Evolutionary conservation across 305 asterid genomes (phyloP), one percentile per base, ranked within the genome.

Genomic region (Fraxinus ornus): DNA sequence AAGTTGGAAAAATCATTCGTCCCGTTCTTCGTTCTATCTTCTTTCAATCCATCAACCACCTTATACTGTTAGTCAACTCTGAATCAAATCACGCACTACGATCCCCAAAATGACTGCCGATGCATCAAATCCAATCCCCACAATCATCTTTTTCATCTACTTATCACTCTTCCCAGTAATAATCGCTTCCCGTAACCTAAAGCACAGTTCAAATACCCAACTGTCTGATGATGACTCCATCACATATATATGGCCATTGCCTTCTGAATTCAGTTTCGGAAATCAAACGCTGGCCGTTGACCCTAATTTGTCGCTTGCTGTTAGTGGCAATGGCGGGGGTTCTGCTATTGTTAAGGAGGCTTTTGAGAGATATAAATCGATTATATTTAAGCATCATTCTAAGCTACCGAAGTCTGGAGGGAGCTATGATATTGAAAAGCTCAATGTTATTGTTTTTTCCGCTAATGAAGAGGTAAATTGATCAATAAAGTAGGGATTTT

Each of bases 231-330:
- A 83, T 36, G 93, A 88, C 15, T 81, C 93, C 62, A 91, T 88
- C 44, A 84, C 91, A 8, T 92, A 88, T 79, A 37, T 95, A 33
- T 95, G 98, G 99, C 99, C 99, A 5, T 78, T 94, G 86, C 99
- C 99, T n/a, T 84, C 83, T 70, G 84, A 90, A 4, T 91, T 86
- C 91, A 92, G 97, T 83, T 92, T 62, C 86, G 98, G 97, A 60
- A 94, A 93, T 82, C 86, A 87, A 80, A 91, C 97, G 22, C 92
- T 95, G 88, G 86, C 92, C 76, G 95, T 95, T 79, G 91, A 93
- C 88, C 98, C 98, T 22, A 88, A 91, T 78, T 87, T 95, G 9
- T 82, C 88, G 62, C 90, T 95, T 28, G 85, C 84, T 19, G 71
- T 90, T 49, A 81, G 82, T 17, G 97, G 97, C 32, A 89, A 88